phyloP scores from a whole-genome alignment of 441 rosid species.

The Eruca vesicaria region DNA sequence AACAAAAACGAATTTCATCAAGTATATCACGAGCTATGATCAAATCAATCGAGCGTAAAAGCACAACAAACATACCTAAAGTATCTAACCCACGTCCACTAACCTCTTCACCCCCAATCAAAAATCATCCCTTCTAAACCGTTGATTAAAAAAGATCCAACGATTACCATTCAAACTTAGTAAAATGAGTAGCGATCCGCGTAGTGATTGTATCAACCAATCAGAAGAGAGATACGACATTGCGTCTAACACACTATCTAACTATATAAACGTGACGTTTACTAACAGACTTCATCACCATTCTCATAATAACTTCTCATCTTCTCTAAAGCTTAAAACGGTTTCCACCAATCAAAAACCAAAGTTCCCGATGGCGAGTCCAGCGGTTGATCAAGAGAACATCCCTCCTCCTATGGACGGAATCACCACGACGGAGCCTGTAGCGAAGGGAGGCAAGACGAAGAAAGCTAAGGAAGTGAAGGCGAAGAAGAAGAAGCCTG shows the following conservation, averaged over 20 bases:
- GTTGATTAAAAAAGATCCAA: conserved; percentile 51
- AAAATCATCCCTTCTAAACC: conserved; percentile 27
- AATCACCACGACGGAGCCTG: conserved; percentile 28
- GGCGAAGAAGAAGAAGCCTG: conserved; percentile 42
- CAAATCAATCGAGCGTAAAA: conserved; percentile 18
- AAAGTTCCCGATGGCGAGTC: neutral
- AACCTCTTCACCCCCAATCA: conserved; percentile 2
- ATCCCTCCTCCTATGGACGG: neutral
- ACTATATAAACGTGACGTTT: conserved; percentile 50
- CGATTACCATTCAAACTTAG: conserved; percentile 55
- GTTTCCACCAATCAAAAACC: neutral
- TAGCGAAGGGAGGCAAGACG: conserved; percentile 31
- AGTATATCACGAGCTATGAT: conserved; percentile 33
- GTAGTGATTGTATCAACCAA: conserved; percentile 49
- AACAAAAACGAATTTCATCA: conserved; percentile 33
- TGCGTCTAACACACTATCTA: conserved; percentile 32
- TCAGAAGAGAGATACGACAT: conserved; percentile 40
- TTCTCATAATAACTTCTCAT: neutral
- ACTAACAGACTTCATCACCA: conserved; percentile 17
- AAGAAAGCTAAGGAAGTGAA: conserved; percentile 54
- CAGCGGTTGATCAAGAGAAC: conserved; percentile 16
- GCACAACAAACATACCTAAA: conserved; percentile 49
- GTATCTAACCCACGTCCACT: conserved; percentile 9
- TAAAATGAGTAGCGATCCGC: conserved; percentile 42
- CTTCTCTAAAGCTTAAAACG: neutral